Conservation (phyloP, 1,139 yeast genomes). For the Arxiozyma slooffiae region DNA sequence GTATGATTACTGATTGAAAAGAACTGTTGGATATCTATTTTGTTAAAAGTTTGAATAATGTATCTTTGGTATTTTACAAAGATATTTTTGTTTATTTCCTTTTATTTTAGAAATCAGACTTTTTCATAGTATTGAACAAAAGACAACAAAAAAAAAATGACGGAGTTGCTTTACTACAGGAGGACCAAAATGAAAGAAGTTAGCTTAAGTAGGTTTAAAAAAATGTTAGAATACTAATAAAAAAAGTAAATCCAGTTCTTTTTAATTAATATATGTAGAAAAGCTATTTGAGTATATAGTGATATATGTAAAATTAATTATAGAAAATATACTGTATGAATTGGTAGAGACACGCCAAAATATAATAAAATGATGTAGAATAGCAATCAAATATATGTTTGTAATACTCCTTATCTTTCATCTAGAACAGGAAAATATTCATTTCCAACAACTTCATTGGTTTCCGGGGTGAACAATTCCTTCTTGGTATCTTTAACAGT, state of each 20-base stretch:
- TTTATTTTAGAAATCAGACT: not conserved
- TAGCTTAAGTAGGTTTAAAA: too few relatives aligned
- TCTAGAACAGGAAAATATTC: conserved; percentile 15
- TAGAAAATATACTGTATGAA: not conserved
- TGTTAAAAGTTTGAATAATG: too few relatives aligned
- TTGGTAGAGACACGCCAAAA: not conserved
- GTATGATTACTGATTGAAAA: not conserved
- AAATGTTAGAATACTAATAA: too few relatives aligned
- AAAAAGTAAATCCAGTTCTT: not conserved
- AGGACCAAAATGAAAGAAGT: not conserved
- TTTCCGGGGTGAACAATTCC: conserved; percentile 17
- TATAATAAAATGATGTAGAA: too few relatives aligned
- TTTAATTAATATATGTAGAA: not conserved
- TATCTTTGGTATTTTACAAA: not conserved
- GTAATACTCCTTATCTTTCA: not conserved
- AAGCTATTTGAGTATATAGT: not conserved
- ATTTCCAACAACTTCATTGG: conserved; percentile 22
- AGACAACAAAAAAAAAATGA: too few relatives aligned
- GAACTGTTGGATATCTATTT: not conserved
- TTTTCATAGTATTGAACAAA: too few relatives aligned
- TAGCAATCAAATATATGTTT: not conserved
- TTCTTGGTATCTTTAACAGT: conserved; percentile 18
- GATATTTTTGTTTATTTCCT: not conserved
- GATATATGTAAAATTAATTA: not conserved
- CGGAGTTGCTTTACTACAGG: not conserved